A percentile compares a stretch with the other conserved stretches of the same genome.
Evolutionary conservation across 202 grass and related monocot genomes (phyloP).

Genomic region (Hordeum pubiflorum): DNA sequence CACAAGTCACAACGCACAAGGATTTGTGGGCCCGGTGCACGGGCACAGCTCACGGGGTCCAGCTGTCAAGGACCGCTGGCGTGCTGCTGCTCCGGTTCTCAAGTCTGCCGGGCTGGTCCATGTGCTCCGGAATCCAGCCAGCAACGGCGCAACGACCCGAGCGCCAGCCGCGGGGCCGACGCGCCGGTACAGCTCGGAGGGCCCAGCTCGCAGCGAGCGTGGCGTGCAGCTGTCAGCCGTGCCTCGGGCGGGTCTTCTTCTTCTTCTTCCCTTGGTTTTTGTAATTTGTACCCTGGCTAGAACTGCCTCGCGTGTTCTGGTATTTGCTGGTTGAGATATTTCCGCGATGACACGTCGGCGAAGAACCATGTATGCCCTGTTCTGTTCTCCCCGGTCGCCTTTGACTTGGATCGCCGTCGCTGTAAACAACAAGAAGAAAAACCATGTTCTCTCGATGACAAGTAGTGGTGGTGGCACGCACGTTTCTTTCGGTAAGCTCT

Average conservation of each 20-base stretch:
- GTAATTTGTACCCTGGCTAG: not conserved
- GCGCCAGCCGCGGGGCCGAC: not conserved
- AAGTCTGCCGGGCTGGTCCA: not conserved
- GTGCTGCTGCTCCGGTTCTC: no score
- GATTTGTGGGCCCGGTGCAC: no score
- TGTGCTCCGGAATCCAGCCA: no score
- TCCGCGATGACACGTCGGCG: not conserved
- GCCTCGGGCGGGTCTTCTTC: no score
- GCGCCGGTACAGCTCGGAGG: not conserved
- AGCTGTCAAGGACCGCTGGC: no score
- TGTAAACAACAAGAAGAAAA: no score
- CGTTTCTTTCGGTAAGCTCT: not conserved
- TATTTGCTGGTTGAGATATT: not conserved
- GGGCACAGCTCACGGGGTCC: no score
- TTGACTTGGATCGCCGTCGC: not conserved
- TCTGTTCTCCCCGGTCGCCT: no score
- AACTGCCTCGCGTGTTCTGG: not conserved
- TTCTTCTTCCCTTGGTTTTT: no score
- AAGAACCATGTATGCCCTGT: no score
- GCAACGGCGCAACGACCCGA: no score
- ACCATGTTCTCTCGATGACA: not conserved
- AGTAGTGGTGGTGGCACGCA: not conserved
- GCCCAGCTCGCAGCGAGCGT: not conserved
- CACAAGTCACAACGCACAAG: not conserved
- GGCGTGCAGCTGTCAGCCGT: no score